Evolutionary conservation across 2,329 filamentous ascomycete genomes (phyloP).

Genomic region (Fusarium continuum): DNA sequence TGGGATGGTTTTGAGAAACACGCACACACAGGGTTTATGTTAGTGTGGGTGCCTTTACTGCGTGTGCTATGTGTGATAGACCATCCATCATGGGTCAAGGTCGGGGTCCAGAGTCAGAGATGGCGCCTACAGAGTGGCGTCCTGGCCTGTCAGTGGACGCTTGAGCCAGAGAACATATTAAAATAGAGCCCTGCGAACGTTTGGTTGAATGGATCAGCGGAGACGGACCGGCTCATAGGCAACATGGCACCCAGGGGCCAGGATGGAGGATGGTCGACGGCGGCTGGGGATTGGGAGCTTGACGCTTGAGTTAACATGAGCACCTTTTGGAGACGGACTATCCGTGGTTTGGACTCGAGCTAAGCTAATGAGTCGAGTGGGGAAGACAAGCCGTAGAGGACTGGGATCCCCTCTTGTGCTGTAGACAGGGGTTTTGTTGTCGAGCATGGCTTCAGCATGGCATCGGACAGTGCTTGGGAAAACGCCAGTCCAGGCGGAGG

Average conservation of each 20-base stretch:
- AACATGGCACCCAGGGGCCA: slow-evolving; percentile 37
- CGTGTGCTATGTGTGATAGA: slow-evolving; percentile 42
- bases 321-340: slow-evolving; percentile 16
- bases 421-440: slow-evolving; percentile 17
- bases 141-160: slow-evolving; percentile 56
- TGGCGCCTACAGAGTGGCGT: slow-evolving; percentile 55
- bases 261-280: slow-evolving; percentile 34
- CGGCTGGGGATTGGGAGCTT: slow-evolving; percentile 40
- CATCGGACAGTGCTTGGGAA: slow-evolving; percentile 18
- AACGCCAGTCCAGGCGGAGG: slow-evolving; percentile 29
- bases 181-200: slow-evolving; percentile 53
- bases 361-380: slow-evolving; percentile 33
- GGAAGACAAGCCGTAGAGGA: slow-evolving; percentile 37
- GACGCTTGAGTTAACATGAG: slow-evolving; percentile 28
- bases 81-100: slow-evolving; percentile 48
- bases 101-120: slow-evolving; percentile 51
- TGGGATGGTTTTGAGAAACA: slow-evolving; percentile 43
- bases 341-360: slow-evolving; percentile 23
- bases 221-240: slow-evolving; percentile 42
- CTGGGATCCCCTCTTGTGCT: slow-evolving; percentile 33
- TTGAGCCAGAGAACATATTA: slow-evolving; percentile 51
- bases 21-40: slow-evolving; percentile 30
- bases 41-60: slow-evolving; percentile 37
- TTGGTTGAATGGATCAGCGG: slow-evolving; percentile 45
- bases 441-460: slow-evolving; percentile 9